These are phyloP conservation scores for Trichoderma harzianum DNA, from an alignment of 2,329 filamentous ascomycete genomes.

Conservation along the genomic window DNA sequence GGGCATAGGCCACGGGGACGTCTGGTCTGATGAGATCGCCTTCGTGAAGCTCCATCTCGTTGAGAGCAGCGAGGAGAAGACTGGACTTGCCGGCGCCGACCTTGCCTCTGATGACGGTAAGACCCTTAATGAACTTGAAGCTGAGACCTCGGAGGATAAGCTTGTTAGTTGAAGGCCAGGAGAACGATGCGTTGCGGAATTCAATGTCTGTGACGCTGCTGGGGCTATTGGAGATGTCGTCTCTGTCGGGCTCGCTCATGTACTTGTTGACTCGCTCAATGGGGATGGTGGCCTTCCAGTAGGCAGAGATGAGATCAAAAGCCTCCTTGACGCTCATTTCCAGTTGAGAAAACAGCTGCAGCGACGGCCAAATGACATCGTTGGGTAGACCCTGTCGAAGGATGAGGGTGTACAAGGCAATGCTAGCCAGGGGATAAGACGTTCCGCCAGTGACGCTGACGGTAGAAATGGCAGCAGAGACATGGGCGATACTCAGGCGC, in stretches of 20 bases:
- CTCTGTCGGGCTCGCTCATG: conserved; percentile 80
- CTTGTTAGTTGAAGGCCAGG: conserved; percentile 68
- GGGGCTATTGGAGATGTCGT: conserved; percentile 42
- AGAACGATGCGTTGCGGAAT: conserved; percentile 66
- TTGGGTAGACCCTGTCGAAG: conserved; percentile 66
- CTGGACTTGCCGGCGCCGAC: conserved; percentile 62
- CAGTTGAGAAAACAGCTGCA: conserved; percentile 75
- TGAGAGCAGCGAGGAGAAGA: conserved; percentile 55
- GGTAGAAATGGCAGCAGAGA: conserved; percentile 54
- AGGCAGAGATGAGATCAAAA: conserved; percentile 69
- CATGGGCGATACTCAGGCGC: conserved; percentile 35
- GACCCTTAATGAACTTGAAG: conserved; percentile 45
- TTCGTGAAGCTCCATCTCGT: conserved; percentile 64
- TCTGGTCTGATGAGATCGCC: conserved; percentile 46
- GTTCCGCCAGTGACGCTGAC: conserved; percentile 69
- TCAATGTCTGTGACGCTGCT: conserved; percentile 40
- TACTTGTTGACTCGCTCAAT: conserved; percentile 79
- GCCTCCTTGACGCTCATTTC: conserved; percentile 71
- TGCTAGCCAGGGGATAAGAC: conserved; percentile 75
- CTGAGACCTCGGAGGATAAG: conserved; percentile 48
- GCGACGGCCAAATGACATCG: conserved; percentile 81
- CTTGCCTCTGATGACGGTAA: conserved; percentile 56
- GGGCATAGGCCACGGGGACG: conserved; percentile 52
- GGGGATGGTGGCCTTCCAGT: conserved; percentile 80
- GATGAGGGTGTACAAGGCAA: conserved; percentile 75